Percentiles rank a stretch among this genome's conserved stretches.
Conservation (phyloP, 2,329 filamentous ascomycete species). For the Fonsecaea monophora region DNA sequence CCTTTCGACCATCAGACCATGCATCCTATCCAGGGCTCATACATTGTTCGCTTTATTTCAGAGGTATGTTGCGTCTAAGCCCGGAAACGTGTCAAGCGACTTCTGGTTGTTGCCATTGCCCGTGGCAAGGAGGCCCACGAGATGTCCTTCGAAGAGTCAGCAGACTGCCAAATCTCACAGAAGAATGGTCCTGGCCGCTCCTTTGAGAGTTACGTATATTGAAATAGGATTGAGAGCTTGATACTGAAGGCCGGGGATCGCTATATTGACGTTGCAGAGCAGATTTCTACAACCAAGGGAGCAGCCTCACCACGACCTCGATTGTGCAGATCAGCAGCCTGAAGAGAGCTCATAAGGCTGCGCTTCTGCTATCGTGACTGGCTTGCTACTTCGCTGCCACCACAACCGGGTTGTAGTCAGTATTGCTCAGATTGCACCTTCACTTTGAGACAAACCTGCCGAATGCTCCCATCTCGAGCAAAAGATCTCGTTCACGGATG, state of each 20-base stretch:
- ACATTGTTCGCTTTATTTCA: not conserved
- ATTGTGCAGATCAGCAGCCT: not conserved
- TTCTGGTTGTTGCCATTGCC: not conserved
- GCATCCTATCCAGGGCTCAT: not conserved
- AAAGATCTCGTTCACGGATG: constrained; percentile 37
- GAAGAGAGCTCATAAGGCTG: not conserved
- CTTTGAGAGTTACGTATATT: not conserved
- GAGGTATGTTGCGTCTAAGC: not conserved
- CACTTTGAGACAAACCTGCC: not conserved
- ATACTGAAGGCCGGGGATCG: not conserved
- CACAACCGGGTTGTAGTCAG: not conserved
- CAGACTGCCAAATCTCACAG: not conserved
- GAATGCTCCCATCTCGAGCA: not conserved
- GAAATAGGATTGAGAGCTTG: not conserved
- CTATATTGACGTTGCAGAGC: not conserved
- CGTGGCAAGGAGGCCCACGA: not conserved
- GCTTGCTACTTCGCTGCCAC: not conserved
- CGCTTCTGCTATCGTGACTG: not conserved
- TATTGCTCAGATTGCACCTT: not conserved
- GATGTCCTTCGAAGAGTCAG: not conserved
- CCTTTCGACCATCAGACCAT: not conserved
- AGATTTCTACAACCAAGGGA: not conserved
- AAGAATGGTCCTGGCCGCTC: not conserved
- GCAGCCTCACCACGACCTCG: not conserved
- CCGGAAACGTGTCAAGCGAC: not conserved